These are phyloP conservation scores for Penicillium herquei DNA, from an alignment of 495 filamentous ascomycete species.

Conservation along the genomic window DNA sequence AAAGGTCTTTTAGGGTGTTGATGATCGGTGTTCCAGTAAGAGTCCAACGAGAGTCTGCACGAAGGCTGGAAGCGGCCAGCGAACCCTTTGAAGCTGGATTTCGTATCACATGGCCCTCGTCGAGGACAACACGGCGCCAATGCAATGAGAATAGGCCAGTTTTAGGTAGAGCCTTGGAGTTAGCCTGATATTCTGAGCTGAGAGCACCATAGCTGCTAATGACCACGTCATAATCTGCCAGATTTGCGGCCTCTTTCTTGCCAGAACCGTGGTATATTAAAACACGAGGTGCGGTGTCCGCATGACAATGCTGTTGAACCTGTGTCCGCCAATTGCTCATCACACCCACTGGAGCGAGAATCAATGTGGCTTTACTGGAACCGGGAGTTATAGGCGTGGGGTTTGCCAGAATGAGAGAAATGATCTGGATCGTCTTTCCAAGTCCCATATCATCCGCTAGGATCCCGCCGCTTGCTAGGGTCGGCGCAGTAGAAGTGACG, in stretches of 20 bases:
- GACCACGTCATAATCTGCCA: slow-evolving; percentile 68
- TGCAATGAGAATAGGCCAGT: slow-evolving; percentile 74
- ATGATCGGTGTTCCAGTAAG: slow-evolving; percentile 96
- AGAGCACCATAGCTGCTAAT: slow-evolving; percentile 78
- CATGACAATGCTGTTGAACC: slow-evolving; percentile 68
- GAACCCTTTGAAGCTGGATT: slow-evolving; percentile 87
- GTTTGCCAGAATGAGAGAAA: slow-evolving; percentile 73
- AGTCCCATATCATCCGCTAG: slow-evolving; percentile 94
- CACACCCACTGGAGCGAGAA: slow-evolving; percentile 79
- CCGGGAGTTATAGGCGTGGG: slow-evolving; percentile 32
- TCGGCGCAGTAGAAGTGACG: slow-evolving; percentile 53
- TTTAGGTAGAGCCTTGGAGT: slow-evolving; percentile 17
- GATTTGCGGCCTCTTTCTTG: slow-evolving; percentile 52
- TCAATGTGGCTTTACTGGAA: slow-evolving; percentile 63
- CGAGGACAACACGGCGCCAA: slow-evolving; percentile 91
- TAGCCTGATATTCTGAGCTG: slow-evolving; percentile 40
- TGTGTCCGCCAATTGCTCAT: slow-evolving; percentile 94
- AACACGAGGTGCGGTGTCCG: slow-evolving; percentile 53
- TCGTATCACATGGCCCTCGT: slow-evolving; percentile 94
- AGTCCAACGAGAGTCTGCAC: slow-evolving; percentile 84
- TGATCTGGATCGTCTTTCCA: slow-evolving; percentile 88
- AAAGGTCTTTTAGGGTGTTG: slow-evolving; percentile 95
- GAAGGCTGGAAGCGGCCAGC: slow-evolving; percentile 86
- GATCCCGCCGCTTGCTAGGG: slow-evolving; percentile 76
- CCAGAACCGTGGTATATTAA: slow-evolving; percentile 72